Evolutionary conservation across 345 rosid species (phyloP), one percentile per base, ranked within the genome.

Genomic region (Murraya paniculata): DNA sequence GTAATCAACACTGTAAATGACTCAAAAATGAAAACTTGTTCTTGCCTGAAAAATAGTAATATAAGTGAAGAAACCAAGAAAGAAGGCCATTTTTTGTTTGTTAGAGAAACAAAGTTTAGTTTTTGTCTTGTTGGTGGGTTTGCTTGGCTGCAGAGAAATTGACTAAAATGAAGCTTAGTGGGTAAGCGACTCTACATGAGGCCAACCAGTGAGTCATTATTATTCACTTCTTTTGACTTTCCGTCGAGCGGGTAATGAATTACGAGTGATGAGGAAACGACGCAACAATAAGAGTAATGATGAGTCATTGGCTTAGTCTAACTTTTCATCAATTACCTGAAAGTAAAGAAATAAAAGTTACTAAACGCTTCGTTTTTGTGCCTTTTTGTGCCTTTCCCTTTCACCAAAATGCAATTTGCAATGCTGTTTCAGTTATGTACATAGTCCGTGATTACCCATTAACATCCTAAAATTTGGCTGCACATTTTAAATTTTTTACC

Each of bases 41-140:
- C 58, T 75, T 86, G 71, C 93, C 90, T 77, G 89, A 50, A 87
- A 62, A 66, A 82, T 78, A 67, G 76, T 68, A 74, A 75, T 35
- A n/a, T 66, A 31, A 22, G 78, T 7, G 78, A 82, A 38, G 21
- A 77, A 75, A 71, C 72, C 33, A 71, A 48, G 58, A 73, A 58
- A 33, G 27, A 79, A 77, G 35, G 73, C 78, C 88, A 85, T 85
- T 36, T 56, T 27, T n/a, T 48, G 35, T 27, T 31, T 45, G 7
- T n/a, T 38, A 6, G 60, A 66, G 71, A 66, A 60, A 10, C 6
- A 27, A 38, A 36, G 56, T 60, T 28, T 1, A 11, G 27, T 58
- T 18, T 68, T 22, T 4, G 41, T 58, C 9, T 59, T 28, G 25
- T 9, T 64, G 45, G 64, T 48, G 50, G 24, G n/a, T 55, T 28